Base-by-base conservation (phyloP, 257 asterid species). In the Craterostigma plantagineum region DNA sequence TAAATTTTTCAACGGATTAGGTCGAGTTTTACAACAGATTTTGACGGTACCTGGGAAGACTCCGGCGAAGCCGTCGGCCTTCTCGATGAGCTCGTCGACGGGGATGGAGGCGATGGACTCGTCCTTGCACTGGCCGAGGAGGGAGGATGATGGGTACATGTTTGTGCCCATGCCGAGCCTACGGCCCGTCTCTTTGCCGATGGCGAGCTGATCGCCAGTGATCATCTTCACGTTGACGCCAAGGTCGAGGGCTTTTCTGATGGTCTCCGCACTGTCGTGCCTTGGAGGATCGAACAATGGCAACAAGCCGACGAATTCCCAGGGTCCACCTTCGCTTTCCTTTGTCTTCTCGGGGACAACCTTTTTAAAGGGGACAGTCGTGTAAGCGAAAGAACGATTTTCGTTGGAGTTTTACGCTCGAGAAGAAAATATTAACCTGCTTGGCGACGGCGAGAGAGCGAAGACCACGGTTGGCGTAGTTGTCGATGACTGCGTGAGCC, bases 281-380 rank as follows among this genome's bases (percentile, higher is more conserved):
- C 96, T 84, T 45, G 96, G 96, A 34, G 96, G 96, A 37, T 84
- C 96, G 49, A 84, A 80, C 47, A 84, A 63, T 13, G 96, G 96
- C 66, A 84, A 49, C 59, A 84, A 65, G 1, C 93, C 93, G 35
- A 80, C 63, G 12, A 84, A 84, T 51, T 76, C 90, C 95, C 96
- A 84, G 15, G 85, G 64, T 11, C 49, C 78, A 35, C 96, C 93
- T 0, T 50, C 51, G 27, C 85, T 57, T 13, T 77, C 93, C 64
- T 77, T 80, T 3, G 17, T 62, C 64, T 74, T 74, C 54, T 77
- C 96, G 0, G 77, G 69, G 13, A 84, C 60, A 14, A 68, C 69
- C 92, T 82, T 58, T n/a, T 16, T 12, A 40, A 12, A 9, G 14
- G 30, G 6, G 4, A n/a, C n/a, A n/a, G n/a, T n/a, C n/a, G n/a